Base-by-base conservation (phyloP, 2,329 filamentous ascomycete species). In the Mollisia scopiformis region DNA sequence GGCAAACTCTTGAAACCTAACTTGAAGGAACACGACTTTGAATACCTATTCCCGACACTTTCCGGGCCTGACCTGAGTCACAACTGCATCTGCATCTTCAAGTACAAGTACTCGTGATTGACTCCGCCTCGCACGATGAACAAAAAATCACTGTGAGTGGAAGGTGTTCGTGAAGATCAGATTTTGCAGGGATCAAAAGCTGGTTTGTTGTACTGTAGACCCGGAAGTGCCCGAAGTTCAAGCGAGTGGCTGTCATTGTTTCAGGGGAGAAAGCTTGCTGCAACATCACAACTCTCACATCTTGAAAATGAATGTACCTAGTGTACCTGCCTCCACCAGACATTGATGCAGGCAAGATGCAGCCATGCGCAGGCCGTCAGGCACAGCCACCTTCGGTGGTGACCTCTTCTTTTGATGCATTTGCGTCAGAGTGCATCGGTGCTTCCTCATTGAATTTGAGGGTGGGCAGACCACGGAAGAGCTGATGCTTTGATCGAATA, bases 391-490 rank as follows among this genome's bases (percentile, higher is more conserved):
- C 54, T 51, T 54, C 57, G 43, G 50, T 23, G 19, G 39, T 13
- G 21, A 46, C 4, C n/a, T 21, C 21, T 30, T 52, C 27, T 52
- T 33, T 62, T 55, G 57, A 55, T 49, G 61, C 55, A 30, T 63
- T 65, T 58, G 25, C 63, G 62, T 65, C 66, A 65, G 46, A 14
- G 27, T 58, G 61, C 63, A 63, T 65, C 23, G 59, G 31, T 62
- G 62, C 43, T 56, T 53, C 50, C 37, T n/a, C 35, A 30, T 59
- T 51, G 52, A 55, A 55, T 58, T 59, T 37, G 52, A 59, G 51
- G 35, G 27, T 21, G 23, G 16, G 11, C 27, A n/a, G 6, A 10
- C 30, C 14, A 21, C 16, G 39, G 23, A 6, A 21, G 23, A n/a
- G 10, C n/a, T 19, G 8, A 10, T n/a, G 13, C 33, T 27, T 25